Evolutionary conservation across 768 basidiomycete species (phyloP).

Genomic region (Lactarius deliciosus): DNA sequence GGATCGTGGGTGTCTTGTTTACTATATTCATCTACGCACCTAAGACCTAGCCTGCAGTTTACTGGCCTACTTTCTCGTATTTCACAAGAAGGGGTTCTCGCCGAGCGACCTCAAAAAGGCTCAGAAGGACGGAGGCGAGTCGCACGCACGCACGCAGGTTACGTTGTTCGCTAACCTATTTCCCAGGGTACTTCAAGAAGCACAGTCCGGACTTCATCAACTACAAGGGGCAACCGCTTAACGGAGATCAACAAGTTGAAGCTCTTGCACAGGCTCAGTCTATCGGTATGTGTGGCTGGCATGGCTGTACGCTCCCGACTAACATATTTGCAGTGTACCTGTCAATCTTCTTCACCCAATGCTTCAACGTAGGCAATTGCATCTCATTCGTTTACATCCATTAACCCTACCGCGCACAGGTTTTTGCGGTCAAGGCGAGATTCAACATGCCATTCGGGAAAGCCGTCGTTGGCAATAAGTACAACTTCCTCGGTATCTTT

Average conservation of each 20-base stretch:
- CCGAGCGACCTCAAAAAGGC: constrained; percentile 54
- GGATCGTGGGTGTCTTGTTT: constrained; percentile 45
- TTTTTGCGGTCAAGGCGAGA: constrained; percentile 66
- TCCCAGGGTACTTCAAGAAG: constrained; percentile 48
- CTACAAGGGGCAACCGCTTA: constrained; percentile 47
- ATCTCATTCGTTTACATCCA: background rate
- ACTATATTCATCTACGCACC: background rate
- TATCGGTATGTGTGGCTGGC: constrained; percentile 42
- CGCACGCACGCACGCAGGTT: background rate
- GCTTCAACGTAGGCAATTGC: constrained; percentile 55
- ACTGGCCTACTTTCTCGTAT: constrained; percentile 66
- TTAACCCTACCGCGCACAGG: constrained; percentile 36
- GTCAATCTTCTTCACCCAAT: constrained; percentile 66
- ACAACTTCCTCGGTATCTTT: constrained; percentile 63
- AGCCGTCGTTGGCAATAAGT: constrained; percentile 54
- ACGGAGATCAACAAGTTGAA: constrained; percentile 51
- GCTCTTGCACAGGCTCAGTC: constrained; percentile 62
- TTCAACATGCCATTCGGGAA: constrained; percentile 64
- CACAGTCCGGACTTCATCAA: constrained; percentile 57
- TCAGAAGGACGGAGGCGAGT: constrained; percentile 38
- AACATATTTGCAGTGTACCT: constrained; percentile 46
- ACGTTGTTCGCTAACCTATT: background rate
- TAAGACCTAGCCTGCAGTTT: constrained; percentile 39
- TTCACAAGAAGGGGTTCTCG: constrained; percentile 59
- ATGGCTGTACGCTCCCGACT: background rate